These are phyloP conservation scores for Grosmannia serpens DNA, from an alignment of 2,329 filamentous ascomycete genomes.

Conservation along the genomic window DNA sequence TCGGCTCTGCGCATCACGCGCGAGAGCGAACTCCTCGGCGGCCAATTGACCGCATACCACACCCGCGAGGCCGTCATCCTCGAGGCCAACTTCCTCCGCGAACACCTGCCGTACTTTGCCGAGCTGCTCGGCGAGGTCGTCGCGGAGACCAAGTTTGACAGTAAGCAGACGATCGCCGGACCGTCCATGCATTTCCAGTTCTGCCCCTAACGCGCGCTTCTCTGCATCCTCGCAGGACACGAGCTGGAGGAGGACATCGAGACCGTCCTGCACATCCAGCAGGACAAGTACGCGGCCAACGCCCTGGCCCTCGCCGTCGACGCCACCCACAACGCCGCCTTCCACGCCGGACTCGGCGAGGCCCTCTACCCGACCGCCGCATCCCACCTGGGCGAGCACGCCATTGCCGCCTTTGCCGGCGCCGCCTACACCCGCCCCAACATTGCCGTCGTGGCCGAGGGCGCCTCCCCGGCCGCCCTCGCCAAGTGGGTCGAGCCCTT, in stretches of 20 bases:
- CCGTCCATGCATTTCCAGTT: no score
- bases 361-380: constrained; percentile 62
- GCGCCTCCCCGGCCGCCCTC: constrained; percentile 63
- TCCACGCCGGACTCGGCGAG: constrained; percentile 84
- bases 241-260: constrained; percentile 85
- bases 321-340: constrained; percentile 74
- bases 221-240: constrained; percentile 46
- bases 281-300: constrained; percentile 58
- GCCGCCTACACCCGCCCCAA: constrained; percentile 81
- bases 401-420: constrained; percentile 63
- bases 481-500: constrained; percentile 88
- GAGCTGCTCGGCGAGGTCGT: constrained; percentile 91
- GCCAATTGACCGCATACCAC: constrained; percentile 77
- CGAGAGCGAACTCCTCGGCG: constrained; percentile 90
- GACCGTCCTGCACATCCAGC: constrained; percentile 63
- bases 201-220: not conserved
- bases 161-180: no score
- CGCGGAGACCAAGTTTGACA: constrained; percentile 73
- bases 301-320: constrained; percentile 63
- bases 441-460: constrained; percentile 84
- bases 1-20: constrained; percentile 86
- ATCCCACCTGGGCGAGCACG: constrained; percentile 66
- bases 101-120: constrained; percentile 94
- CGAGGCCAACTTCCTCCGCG: constrained; percentile 86
- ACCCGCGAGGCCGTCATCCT: constrained; percentile 88